A percentile compares a stretch with the other conserved stretches of the same genome.
Conservation (phyloP, 495 filamentous ascomycete species). For the Talaromyces thailandensis region DNA sequence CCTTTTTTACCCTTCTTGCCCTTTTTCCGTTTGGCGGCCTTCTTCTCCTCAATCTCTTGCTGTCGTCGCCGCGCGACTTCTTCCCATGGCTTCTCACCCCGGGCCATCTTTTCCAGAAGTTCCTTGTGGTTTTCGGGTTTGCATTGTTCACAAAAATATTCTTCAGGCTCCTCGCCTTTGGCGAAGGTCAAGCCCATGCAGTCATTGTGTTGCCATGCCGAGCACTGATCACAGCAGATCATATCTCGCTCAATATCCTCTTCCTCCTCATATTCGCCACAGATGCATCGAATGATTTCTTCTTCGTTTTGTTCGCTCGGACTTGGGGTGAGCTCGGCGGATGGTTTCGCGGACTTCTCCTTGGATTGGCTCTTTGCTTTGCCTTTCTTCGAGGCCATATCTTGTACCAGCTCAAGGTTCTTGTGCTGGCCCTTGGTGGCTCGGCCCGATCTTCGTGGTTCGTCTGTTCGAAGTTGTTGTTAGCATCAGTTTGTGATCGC, state of each 20-base stretch:
- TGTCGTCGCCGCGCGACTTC: constrained; percentile 47
- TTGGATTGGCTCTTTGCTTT: constrained; percentile 52
- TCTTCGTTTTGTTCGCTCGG: constrained; percentile 58
- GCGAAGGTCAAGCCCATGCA: constrained; percentile 83
- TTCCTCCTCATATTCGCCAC: constrained; percentile 78
- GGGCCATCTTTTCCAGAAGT: constrained; percentile 61
- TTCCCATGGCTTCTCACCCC: constrained; percentile 84
- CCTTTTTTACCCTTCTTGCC: constrained; percentile 37
- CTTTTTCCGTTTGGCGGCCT: constrained; percentile 33
- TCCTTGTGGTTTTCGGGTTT: constrained; percentile 69
- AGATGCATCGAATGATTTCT: constrained; percentile 84
- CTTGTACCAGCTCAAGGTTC: constrained; percentile 59
- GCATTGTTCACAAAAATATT: constrained; percentile 90
- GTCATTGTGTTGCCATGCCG: constrained; percentile 92
- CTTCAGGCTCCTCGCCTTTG: constrained; percentile 60
- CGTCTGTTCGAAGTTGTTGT: constrained; percentile 43
- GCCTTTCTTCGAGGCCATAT: constrained; percentile 47
- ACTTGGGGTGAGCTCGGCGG: constrained; percentile 40
- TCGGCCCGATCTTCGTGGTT: constrained; percentile 86
- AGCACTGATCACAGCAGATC: constrained; percentile 85
- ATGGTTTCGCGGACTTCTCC: constrained; percentile 39
- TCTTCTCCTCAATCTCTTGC: constrained; percentile 40
- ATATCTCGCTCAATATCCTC: constrained; percentile 73
- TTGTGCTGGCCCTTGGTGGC: constrained; percentile 96
- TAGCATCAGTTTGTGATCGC: constrained; percentile 17